Evolutionary conservation across 208 protist species (phyloP), one percentile per base, ranked within the genome.

Genomic region (Tritrichomonas foetus): DNA sequence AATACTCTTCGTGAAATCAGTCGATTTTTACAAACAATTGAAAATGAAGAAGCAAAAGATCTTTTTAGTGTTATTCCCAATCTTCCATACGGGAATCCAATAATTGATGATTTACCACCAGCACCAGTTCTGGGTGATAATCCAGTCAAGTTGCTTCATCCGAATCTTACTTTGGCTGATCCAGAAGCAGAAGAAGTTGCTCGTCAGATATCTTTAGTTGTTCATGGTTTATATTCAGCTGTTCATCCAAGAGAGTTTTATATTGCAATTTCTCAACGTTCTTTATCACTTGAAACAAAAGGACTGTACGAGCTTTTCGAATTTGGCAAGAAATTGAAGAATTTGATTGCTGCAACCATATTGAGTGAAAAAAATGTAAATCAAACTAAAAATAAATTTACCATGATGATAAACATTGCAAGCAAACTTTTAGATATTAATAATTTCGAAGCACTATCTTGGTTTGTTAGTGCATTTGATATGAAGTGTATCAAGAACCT

Each of bases 231-330:
- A 13, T 89, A 39, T 20, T 20, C 41, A 39, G 44, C 47, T 20
- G 57, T 89, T 36, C 44, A 89, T 61, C 78, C 47, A 39, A 41
- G 78, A 5, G 78, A 89, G 27, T 89, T 89, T 20, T 89, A 89
- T 49, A 57, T 9, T 5, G 78, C 78, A 0, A 89, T 89, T 57
- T 20, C 78, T 8, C 53, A 53, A 16, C 44, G 78, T 44, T 20
- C 22, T 20, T 39, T 53, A 39, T 44, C 27, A 33, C 47, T 49
- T 25, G 22, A 53, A 22, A 89, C 78, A 0, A 44, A 44, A 61
- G 30, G 47, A 1, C 41, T 89, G 5, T 44, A 57, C 27, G 78
- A 89, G 30, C 47, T 89, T 11, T 89, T 53, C 16, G 47, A 53
- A 57, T 89, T 89, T 16, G 78, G 78, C 9, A 89, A 57, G 16